phyloP scores from a whole-genome alignment of 441 rosid genomes.

The Eutrema salsugineum region DNA sequence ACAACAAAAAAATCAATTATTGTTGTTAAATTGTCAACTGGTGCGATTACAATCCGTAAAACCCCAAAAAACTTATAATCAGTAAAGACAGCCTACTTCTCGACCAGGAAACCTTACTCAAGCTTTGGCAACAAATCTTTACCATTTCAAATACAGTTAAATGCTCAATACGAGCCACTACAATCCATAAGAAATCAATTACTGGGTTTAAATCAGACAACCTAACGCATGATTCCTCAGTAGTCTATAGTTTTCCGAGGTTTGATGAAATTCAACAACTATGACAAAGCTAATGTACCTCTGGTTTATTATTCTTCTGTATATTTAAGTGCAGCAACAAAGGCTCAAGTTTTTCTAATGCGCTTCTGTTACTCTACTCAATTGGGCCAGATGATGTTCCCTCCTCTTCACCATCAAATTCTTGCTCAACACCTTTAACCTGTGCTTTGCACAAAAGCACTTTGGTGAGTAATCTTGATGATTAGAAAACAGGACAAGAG shows the following conservation, averaged over 20 bases:
- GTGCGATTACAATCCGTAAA: too few relatives aligned
- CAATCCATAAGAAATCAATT: neutral
- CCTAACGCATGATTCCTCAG: neutral
- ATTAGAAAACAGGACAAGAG: neutral
- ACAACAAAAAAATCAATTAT: neutral
- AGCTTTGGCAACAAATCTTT: too few relatives aligned
- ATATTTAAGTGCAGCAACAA: neutral
- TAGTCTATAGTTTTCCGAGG: slow-evolving; percentile 6
- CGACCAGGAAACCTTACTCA: too few relatives aligned
- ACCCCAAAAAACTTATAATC: too few relatives aligned
- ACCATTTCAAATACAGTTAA: too few relatives aligned
- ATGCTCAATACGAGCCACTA: too few relatives aligned
- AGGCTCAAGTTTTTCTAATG: neutral
- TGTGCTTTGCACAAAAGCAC: slow-evolving; percentile 30
- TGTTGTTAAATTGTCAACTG: too few relatives aligned
- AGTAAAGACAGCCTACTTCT: too few relatives aligned
- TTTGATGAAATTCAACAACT: neutral
- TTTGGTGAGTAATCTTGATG: slow-evolving; percentile 3
- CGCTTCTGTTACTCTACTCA: slow-evolving; percentile 37
- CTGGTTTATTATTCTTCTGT: slow-evolving; percentile 12
- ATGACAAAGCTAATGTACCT: slow-evolving; percentile 13
- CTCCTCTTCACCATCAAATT: slow-evolving; percentile 73
- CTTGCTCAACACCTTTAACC: slow-evolving; percentile 91
- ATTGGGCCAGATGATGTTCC: slow-evolving; percentile 46
- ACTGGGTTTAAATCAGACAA: neutral